These are phyloP conservation scores for Elaeis oleifera DNA, from an alignment of 202 grass and related monocot genomes.

Conservation along the genomic window DNA sequence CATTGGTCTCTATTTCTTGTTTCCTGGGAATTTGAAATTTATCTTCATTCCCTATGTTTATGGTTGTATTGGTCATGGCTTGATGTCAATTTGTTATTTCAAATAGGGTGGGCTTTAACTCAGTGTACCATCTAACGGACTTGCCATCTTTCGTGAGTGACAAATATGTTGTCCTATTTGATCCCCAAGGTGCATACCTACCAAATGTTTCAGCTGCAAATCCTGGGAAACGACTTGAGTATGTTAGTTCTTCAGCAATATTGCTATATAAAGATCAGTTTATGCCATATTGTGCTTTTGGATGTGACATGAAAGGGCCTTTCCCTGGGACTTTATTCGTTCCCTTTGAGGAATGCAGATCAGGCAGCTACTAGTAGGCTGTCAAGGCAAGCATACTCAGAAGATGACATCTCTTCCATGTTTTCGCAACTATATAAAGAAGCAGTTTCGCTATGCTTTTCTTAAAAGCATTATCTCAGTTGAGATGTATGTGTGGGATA, in stretches of 20 bases:
- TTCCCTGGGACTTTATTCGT: conserved; percentile 86
- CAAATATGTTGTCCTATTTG: conserved; percentile 88
- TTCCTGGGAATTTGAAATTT: no score
- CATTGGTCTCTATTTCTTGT: no score
- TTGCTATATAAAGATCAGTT: conserved; percentile 67
- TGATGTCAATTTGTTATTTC: conserved; percentile 21
- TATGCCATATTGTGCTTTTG: conserved; percentile 69
- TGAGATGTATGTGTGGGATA: conserved; percentile 92
- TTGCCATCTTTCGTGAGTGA: conserved; percentile 90
- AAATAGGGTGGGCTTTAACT: conserved; percentile 93
- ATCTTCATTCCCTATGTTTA: not conserved
- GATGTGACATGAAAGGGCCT: conserved; percentile 66
- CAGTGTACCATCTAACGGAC: conserved; percentile 93
- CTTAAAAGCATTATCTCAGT: conserved; percentile 77
- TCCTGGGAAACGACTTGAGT: conserved; percentile 94
- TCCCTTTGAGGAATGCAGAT: conserved; percentile 63
- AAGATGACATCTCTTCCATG: conserved; percentile 70
- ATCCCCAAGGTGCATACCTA: conserved; percentile 78
- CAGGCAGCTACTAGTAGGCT: conserved; percentile 62
- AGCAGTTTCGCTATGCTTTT: conserved; percentile 72
- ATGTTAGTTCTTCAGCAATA: conserved; percentile 75
- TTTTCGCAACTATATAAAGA: conserved; percentile 72
- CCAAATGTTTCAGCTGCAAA: conserved; percentile 76
- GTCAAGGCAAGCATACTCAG: conserved; percentile 71
- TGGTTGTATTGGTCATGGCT: not conserved